Evolutionary conservation across 768 basidiomycete species (phyloP), one percentile per base, ranked within the genome.

Genomic region (Naganishia onofrii): DNA sequence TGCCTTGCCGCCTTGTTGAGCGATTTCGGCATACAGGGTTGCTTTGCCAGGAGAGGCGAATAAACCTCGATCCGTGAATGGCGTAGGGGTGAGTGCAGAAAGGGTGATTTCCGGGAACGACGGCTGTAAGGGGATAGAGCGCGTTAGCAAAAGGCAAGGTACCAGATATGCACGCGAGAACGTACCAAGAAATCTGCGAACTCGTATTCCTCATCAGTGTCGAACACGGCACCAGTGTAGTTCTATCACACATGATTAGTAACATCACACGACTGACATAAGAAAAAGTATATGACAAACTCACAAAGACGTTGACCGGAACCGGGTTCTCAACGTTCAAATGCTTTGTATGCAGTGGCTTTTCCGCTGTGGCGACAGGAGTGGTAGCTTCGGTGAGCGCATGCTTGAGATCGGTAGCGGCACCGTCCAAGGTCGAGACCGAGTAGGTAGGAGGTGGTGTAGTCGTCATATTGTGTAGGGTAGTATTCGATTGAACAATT

Each of bases 31-130:
- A 26, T 75, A 68, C n/a, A 80, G 66, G 42, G 76, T 72, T 15
- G 73, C 68, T 42, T 73, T 72, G 38, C 76, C 72, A 8, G 76
- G 72, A 53, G 77, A 73, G 52, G 78, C 79, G 71, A 73, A 76
- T 32, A 73, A 70, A 15, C 77, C 79, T 38, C 79, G 70, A 58
- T 80, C 79, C 28, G 60, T 70, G 56, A 80, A 38, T 13, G 46
- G 58, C 15, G 63, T 26, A 21, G 32, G 32, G 17, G 32, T 65
- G 36, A 72, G 60, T 12, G 71, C 57, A 3, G 67, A 60, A 26
- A 34, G 68, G 28, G 38, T 65, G 51, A 72, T 44, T 63, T 72
- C 63, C n/a, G 71, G 71, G 52, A 72, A 72, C 4, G 71, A 72
- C 0, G 71, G 71, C 71, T 71, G 66, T 15, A 19, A 29, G 0